Evolutionary conservation across 306 rosid species (phyloP).

Genomic region (apple (Malus domestica)): DNA sequence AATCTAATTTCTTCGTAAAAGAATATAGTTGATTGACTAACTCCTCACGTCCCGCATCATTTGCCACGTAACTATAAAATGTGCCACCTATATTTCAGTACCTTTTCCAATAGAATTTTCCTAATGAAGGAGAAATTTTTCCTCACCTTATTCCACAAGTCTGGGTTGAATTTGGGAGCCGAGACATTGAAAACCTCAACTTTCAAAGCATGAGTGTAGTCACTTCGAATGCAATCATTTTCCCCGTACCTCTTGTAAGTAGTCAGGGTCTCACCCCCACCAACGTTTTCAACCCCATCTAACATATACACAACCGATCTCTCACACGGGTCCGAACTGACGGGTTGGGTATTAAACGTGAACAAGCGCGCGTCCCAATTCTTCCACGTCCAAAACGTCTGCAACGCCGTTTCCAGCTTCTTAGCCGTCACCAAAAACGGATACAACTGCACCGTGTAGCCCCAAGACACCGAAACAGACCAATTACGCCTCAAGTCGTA

Average conservation of each 20-base stretch:
- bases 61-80: too few relatives aligned
- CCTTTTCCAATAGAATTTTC: too few relatives aligned
- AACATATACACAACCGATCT: slow-evolving; percentile 29
- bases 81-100: too few relatives aligned
- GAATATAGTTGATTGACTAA: too few relatives aligned
- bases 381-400: slow-evolving; percentile 53
- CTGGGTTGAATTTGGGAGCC: slow-evolving; percentile 21
- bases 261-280: slow-evolving; percentile 16
- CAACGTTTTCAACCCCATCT: slow-evolving; percentile 22
- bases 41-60: too few relatives aligned
- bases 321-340: slow-evolving; percentile 23
- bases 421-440: slow-evolving; percentile 37
- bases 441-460: slow-evolving; percentile 52
- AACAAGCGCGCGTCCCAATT: slow-evolving; percentile 33
- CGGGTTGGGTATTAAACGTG: slow-evolving; percentile 43
- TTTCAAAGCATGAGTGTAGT: slow-evolving; percentile 13
- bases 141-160: slow-evolving; percentile 50
- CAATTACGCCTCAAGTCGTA: slow-evolving; percentile 53
- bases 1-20: too few relatives aligned
- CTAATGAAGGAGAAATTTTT: background rate
- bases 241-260: slow-evolving; percentile 10
- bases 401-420: slow-evolving; percentile 30
- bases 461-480: slow-evolving; percentile 73
- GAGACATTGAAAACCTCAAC: slow-evolving; percentile 36
- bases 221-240: slow-evolving; percentile 13